phyloP scores from a whole-genome alignment of 2,329 filamentous ascomycete species.

The Teratosphaeria gauchensis region DNA sequence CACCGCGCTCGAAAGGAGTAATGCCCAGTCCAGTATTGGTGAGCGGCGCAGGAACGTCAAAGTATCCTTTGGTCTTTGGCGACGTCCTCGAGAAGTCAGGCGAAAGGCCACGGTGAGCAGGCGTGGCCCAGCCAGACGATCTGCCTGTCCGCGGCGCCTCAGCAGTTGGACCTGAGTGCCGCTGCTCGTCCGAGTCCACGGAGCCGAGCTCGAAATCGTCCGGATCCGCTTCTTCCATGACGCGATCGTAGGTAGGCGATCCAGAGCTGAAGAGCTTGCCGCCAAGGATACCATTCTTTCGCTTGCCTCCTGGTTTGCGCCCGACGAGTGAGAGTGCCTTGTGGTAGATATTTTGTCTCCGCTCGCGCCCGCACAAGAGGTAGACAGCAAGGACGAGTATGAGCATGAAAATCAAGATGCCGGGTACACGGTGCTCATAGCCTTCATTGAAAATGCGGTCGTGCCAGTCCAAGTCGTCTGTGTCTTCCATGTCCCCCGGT shows the following conservation, averaged over 20 bases:
- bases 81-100: slow-evolving; percentile 20
- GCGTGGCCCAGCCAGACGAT: slow-evolving; percentile 59
- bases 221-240: slow-evolving; percentile 71
- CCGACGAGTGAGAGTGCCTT: slow-evolving; percentile 42
- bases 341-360: slow-evolving; percentile 50
- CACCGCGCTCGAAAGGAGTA: slow-evolving; percentile 51
- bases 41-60: slow-evolving; percentile 34
- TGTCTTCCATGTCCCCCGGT: slow-evolving; percentile 31
- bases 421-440: slow-evolving; percentile 58
- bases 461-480: slow-evolving; percentile 42
- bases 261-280: slow-evolving; percentile 54
- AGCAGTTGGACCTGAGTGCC: slow-evolving; percentile 9
- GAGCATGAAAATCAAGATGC: slow-evolving; percentile 67
- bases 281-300: slow-evolving; percentile 13
- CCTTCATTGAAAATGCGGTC: slow-evolving; percentile 53
- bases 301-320: slow-evolving; percentile 30
- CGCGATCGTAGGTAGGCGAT: slow-evolving; percentile 59
- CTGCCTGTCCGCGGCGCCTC: slow-evolving; percentile 35
- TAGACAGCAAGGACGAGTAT: slow-evolving; percentile 61
- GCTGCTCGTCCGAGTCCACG: slow-evolving; percentile 46
- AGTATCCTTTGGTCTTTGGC: slow-evolving; percentile 27
- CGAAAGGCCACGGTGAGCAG: slow-evolving; percentile 28
- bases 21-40: slow-evolving; percentile 17
- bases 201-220: slow-evolving; percentile 70
- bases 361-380: slow-evolving; percentile 69